Evolutionary conservation across 345 rosid species (phyloP).

Genomic region (Citrus maxima): DNA sequence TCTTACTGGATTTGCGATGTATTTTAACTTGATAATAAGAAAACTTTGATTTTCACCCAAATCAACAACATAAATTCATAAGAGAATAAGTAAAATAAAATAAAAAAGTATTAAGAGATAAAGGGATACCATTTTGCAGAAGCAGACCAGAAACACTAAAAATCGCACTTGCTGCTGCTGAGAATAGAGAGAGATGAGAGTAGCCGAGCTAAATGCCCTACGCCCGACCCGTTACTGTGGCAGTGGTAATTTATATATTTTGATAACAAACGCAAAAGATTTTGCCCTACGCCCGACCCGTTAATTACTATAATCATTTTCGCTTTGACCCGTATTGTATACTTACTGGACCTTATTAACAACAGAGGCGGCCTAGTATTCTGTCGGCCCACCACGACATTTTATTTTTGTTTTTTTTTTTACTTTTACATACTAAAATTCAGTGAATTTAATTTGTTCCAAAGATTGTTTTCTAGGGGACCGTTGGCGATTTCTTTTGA

Average conservation of each 20-base stretch:
- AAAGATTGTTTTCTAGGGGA: too few species aligned
- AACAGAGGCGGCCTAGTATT: background rate
- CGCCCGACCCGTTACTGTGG: background rate
- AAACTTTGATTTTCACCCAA: background rate
- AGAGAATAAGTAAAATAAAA: background rate
- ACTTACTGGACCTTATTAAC: too few species aligned
- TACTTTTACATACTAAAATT: too few species aligned
- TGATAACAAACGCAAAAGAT: background rate
- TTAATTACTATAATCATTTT: too few species aligned
- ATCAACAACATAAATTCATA: background rate
- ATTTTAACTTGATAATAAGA: too few species aligned
- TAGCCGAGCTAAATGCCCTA: background rate
- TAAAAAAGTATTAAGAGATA: background rate
- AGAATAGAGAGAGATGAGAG: background rate
- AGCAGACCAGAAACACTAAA: slow-evolving; percentile 6
- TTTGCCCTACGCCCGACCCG: slow-evolving; percentile 13
- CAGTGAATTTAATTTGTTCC: too few species aligned
- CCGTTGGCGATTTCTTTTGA: too few species aligned
- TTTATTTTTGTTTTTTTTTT: too few species aligned
- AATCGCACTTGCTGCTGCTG: background rate
- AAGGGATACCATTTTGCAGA: slow-evolving; percentile 16
- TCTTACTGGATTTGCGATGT: too few species aligned
- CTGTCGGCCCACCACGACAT: too few species aligned
- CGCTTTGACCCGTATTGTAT: too few species aligned
- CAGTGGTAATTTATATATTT: background rate